A percentile compares a stretch with the other conserved stretches of the same genome.
These are phyloP conservation scores for Vachellia pachyceras DNA, from an alignment of 306 rosid genomes.

Conservation along the genomic window DNA sequence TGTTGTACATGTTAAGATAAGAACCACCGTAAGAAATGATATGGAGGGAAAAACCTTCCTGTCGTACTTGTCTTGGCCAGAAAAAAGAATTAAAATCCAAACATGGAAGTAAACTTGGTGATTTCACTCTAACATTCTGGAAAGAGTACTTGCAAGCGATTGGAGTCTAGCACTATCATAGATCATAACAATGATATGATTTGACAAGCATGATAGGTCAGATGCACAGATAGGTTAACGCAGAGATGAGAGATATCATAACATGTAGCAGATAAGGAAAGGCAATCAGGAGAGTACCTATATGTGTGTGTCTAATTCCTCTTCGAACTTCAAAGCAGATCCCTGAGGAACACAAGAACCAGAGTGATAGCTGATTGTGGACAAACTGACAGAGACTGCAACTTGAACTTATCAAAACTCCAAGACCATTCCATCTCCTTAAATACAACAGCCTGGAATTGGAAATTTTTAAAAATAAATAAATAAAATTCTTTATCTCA, in stretches of 20 bases:
- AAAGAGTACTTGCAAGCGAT: not conserved
- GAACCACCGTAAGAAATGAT: not conserved
- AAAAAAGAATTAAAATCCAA: not conserved
- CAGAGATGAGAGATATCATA: slow-evolving; percentile 19
- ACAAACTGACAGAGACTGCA: not conserved
- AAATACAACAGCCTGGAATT: not conserved
- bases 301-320: slow-evolving; percentile 12
- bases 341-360: not conserved
- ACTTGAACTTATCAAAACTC: not conserved
- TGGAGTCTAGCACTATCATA: not conserved
- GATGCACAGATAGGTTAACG: not conserved
- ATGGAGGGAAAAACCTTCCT: not conserved
- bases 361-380: slow-evolving; percentile 1
- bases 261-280: not conserved
- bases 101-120: not conserved
- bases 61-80: not conserved
- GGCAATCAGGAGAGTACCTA: slow-evolving; percentile 26
- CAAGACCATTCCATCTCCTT: not conserved
- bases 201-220: not conserved
- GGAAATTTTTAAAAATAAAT: not conserved
- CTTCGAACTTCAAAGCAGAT: slow-evolving; percentile 1
- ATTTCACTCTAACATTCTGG: not conserved
- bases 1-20: not conserved
- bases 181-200: not conserved
- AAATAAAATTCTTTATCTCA: too few species aligned